phyloP scores from a whole-genome alignment of 345 rosid genomes.

The Acer yangbiense region DNA sequence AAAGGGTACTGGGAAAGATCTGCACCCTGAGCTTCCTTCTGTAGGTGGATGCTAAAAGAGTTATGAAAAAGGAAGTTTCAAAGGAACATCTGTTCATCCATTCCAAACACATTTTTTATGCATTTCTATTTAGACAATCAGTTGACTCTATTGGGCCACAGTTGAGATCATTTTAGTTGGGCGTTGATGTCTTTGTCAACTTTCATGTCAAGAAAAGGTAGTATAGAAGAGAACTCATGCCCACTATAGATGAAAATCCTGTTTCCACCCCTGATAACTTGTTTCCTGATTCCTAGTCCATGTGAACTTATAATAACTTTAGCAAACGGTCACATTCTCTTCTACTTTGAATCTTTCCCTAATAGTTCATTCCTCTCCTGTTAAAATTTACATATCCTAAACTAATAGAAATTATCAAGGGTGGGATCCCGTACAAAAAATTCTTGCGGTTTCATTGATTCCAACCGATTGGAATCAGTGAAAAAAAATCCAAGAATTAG shows the following conservation, averaged over 20 bases:
- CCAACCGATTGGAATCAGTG: too few relatives aligned
- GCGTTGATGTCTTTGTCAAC: neutral
- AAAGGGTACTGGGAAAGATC: neutral
- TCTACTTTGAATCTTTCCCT: neutral
- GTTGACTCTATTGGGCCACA: neutral
- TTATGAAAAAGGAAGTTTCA: neutral
- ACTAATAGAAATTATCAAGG: too few relatives aligned
- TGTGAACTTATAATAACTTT: neutral
- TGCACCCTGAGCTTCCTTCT: neutral
- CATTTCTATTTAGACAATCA: neutral
- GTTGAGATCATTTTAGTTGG: neutral
- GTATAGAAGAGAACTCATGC: neutral
- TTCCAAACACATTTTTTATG: neutral
- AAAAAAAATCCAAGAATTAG: too few relatives aligned
- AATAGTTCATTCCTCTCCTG: neutral
- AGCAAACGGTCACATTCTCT: neutral
- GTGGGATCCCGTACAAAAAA: too few relatives aligned
- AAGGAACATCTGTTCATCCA: neutral
- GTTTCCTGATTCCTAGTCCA: constrained; percentile 3
- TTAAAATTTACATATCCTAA: neutral
- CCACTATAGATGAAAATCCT: neutral
- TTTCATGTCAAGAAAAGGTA: neutral
- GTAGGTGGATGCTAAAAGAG: neutral
- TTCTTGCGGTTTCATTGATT: too few relatives aligned
- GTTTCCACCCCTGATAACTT: neutral